Evolutionary conservation across 2,329 filamentous ascomycete genomes (phyloP).

Genomic region (Colletotrichum sp.): DNA sequence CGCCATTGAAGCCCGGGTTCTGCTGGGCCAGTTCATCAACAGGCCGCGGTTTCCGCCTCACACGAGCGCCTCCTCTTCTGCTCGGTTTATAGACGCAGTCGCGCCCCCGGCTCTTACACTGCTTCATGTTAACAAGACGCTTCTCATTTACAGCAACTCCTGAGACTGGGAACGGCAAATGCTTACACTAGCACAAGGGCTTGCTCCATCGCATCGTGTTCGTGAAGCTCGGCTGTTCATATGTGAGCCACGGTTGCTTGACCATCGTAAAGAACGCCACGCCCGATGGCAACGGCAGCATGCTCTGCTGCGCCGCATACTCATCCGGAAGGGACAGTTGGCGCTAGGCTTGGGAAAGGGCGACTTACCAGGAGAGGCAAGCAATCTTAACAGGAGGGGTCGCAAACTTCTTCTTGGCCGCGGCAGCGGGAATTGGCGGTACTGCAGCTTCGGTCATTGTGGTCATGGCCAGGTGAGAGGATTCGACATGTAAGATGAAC

Average conservation of each 20-base stretch:
- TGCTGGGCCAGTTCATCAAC: slow-evolving; percentile 23
- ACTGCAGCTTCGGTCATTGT: slow-evolving; percentile 23
- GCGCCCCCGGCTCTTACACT: slow-evolving; percentile 44
- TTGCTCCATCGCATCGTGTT: slow-evolving; percentile 51
- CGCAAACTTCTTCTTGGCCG: slow-evolving; percentile 43
- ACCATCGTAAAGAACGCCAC: not conserved
- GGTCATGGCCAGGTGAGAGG: slow-evolving; percentile 4
- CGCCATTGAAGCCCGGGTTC: slow-evolving; percentile 28
- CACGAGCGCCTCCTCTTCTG: slow-evolving; percentile 46
- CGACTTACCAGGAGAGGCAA: slow-evolving; percentile 53
- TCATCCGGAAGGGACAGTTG: too few species aligned
- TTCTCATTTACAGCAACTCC: not conserved
- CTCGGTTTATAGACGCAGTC: slow-evolving; percentile 49
- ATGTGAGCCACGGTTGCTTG: not conserved
- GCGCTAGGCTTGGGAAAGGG: not conserved
- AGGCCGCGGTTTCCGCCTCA: slow-evolving; percentile 39
- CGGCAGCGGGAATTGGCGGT: slow-evolving; percentile 12
- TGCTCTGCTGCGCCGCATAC: not conserved
- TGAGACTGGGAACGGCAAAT: not conserved
- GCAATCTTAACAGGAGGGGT: slow-evolving; percentile 55
- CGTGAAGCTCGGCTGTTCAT: slow-evolving; percentile 45
- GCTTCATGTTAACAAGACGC: slow-evolving; percentile 17
- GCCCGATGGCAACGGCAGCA: not conserved
- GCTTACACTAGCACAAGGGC: slow-evolving; percentile 47
- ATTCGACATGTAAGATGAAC: not conserved